These are phyloP conservation scores for Colletotrichum chrysophilum DNA, from an alignment of 2,329 filamentous ascomycete species.

Conservation along the genomic window DNA sequence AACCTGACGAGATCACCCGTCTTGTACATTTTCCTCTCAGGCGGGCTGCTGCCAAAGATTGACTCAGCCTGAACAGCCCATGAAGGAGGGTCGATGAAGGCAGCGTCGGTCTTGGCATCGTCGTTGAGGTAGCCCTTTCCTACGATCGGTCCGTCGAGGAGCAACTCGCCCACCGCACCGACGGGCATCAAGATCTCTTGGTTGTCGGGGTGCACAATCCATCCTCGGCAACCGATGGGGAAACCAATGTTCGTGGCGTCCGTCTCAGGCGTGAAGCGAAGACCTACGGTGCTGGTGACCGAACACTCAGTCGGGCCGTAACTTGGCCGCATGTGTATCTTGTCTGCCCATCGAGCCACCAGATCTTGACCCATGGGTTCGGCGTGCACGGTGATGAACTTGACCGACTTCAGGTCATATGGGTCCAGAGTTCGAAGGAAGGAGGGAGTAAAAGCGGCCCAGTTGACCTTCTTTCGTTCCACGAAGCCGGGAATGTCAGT, in stretches of 20 bases:
- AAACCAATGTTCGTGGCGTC: constrained; percentile 25
- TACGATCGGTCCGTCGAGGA: constrained; percentile 5
- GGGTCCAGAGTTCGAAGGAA: constrained; percentile 53
- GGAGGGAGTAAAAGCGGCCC: constrained; percentile 62
- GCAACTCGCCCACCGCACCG: constrained; percentile 10
- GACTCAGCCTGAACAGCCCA: neutral
- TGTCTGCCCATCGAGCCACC: constrained; percentile 25
- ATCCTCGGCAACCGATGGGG: constrained; percentile 26
- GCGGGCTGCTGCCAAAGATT: neutral
- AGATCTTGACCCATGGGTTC: constrained; percentile 28
- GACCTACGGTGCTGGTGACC: constrained; percentile 31
- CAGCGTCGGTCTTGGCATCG: neutral
- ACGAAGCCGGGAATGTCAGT: constrained; percentile 55
- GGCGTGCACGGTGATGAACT: constrained; percentile 36
- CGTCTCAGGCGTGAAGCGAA: constrained; percentile 20
- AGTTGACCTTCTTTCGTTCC: constrained; percentile 53
- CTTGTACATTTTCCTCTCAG: constrained; percentile 12
- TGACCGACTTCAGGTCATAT: constrained; percentile 36
- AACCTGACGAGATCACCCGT: constrained; percentile 17
- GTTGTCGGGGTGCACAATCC: constrained; percentile 29
- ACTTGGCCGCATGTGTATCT: constrained; percentile 25
- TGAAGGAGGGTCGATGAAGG: neutral
- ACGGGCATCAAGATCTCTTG: neutral
- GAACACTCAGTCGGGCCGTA: constrained; percentile 33
- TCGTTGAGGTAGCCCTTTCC: constrained; percentile 12